Conservation (phyloP, 2,329 filamentous ascomycete genomes). For the Thielaviopsis populi region DNA sequence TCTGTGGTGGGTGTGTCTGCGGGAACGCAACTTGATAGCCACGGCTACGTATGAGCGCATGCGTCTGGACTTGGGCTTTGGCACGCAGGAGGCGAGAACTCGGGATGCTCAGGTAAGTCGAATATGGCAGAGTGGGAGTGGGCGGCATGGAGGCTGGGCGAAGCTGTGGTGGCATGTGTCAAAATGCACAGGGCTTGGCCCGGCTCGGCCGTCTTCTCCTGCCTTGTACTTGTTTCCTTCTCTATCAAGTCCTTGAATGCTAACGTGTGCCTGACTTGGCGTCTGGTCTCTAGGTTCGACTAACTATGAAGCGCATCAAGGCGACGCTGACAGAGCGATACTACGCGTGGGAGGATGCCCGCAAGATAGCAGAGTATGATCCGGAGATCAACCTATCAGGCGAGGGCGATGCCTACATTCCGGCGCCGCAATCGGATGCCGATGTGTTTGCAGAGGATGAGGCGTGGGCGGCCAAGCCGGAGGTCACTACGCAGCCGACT, state of each 20-base stretch:
- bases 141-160: not conserved
- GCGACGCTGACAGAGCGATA: slow-evolving; percentile 74
- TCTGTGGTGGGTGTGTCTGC: slow-evolving; percentile 88
- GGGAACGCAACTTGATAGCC: slow-evolving; percentile 78
- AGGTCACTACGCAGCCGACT: slow-evolving; percentile 11
- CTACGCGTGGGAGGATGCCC: slow-evolving; percentile 73
- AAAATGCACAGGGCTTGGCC: not conserved
- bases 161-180: not conserved
- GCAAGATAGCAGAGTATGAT: slow-evolving; percentile 48
- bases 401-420: slow-evolving; percentile 35
- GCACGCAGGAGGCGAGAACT: slow-evolving; percentile 47
- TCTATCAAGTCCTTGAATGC: not conserved
- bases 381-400: slow-evolving; percentile 48
- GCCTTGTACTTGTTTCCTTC: not conserved
- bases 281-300: slow-evolving; percentile 41
- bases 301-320: slow-evolving; percentile 71
- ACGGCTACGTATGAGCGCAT: slow-evolving; percentile 58
- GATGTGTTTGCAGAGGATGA: slow-evolving; percentile 25
- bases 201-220: not conserved
- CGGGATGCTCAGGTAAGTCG: slow-evolving; percentile 51
- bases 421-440: slow-evolving; percentile 25
- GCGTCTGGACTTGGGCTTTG: slow-evolving; percentile 56
- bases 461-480: slow-evolving; percentile 15
- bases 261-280: not conserved
- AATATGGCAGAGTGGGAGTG: not conserved